A percentile compares a stretch with the other conserved stretches of the same genome.
Conservation (phyloP, 306 rosid species). For the Trifolium repens region DNA sequence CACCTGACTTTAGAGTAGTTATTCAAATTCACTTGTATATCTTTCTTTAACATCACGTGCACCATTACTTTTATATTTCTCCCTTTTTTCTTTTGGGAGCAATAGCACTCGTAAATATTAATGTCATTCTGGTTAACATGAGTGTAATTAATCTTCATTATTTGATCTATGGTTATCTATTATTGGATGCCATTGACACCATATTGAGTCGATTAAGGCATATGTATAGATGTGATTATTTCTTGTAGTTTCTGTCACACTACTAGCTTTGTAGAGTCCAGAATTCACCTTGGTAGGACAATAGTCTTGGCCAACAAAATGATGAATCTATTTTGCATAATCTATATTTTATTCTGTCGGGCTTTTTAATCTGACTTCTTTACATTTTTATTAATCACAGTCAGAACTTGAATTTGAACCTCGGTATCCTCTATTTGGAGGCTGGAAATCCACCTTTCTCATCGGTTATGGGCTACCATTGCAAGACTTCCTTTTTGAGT, state of each 20-base stretch:
- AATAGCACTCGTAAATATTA: slow-evolving; percentile 9
- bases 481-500: slow-evolving; percentile 95
- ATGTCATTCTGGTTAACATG: slow-evolving; percentile 17
- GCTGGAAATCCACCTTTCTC: slow-evolving; percentile 93
- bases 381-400: slow-evolving; percentile 56
- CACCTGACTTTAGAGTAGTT: background rate
- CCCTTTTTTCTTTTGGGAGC: slow-evolving; percentile 33
- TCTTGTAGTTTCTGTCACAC: slow-evolving; percentile 23
- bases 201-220: slow-evolving; percentile 17
- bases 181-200: slow-evolving; percentile 20
- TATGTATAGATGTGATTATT: slow-evolving; percentile 8
- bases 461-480: slow-evolving; percentile 90
- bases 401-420: slow-evolving; percentile 98
- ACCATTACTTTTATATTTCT: slow-evolving; percentile 24
- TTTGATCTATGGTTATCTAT: slow-evolving; percentile 20
- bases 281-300: slow-evolving; percentile 21
- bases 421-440: slow-evolving; percentile 96
- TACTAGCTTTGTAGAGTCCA: slow-evolving; percentile 10
- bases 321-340: slow-evolving; percentile 13
- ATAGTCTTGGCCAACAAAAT: slow-evolving; percentile 17
- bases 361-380: slow-evolving; percentile 22
- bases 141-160: background rate
- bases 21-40: slow-evolving; percentile 30
- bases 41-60: slow-evolving; percentile 29
- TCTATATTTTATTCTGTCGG: slow-evolving; percentile 7